Conservation (phyloP, 176 grass and related monocot genomes). For the Bolboschoenus planiculmis region DNA sequence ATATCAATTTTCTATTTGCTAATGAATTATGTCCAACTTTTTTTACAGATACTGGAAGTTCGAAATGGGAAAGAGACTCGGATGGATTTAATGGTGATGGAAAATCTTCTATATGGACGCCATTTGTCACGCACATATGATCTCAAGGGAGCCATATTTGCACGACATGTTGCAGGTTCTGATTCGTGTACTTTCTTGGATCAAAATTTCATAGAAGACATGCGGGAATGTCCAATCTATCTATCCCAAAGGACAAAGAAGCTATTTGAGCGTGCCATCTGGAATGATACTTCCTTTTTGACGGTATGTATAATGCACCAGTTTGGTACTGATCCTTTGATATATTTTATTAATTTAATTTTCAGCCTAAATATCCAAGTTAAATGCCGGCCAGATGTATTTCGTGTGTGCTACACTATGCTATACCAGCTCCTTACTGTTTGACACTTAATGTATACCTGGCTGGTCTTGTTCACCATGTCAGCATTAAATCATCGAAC, state of each 20-base stretch:
- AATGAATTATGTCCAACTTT: constrained; percentile 13
- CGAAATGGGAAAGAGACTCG: constrained; percentile 67
- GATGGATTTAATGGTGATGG: constrained; percentile 88
- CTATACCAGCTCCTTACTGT: not conserved
- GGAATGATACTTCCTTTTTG: constrained; percentile 83
- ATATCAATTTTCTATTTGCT: not conserved
- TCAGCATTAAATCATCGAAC: not conserved
- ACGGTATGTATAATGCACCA: constrained; percentile 52
- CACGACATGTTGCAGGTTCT: constrained; percentile 48
- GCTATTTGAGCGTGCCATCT: constrained; percentile 75
- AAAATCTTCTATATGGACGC: constrained; percentile 87
- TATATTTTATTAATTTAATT: not conserved
- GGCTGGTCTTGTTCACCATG: not conserved
- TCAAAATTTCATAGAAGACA: constrained; percentile 94
- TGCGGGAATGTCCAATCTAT: constrained; percentile 71
- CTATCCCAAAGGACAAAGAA: constrained; percentile 66
- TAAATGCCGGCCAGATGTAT: not conserved
- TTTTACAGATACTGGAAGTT: constrained; percentile 52
- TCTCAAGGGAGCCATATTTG: constrained; percentile 83
- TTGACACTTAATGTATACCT: not conserved
- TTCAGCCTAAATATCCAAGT: not conserved
- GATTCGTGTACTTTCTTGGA: constrained; percentile 48
- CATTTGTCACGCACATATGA: constrained; percentile 65
- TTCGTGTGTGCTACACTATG: not conserved
- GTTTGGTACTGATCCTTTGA: not conserved